Percentiles rank a stretch among this genome's conserved stretches.
Conservation (phyloP, 164 flowering plant genomes). For the Macadamia integrifolia region DNA sequence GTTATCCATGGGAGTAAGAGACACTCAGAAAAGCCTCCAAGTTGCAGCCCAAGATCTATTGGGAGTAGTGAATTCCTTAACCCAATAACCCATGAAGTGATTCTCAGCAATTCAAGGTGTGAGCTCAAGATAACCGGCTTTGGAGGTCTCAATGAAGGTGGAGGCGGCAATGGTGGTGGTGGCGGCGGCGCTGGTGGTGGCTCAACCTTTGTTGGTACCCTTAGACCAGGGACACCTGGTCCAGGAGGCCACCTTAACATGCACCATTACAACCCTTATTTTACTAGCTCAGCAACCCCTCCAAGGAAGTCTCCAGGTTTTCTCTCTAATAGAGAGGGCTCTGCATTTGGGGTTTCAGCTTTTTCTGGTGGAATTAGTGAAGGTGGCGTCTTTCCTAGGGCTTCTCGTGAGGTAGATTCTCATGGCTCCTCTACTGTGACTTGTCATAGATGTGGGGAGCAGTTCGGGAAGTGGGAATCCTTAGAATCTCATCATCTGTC, state of each 20-base stretch:
- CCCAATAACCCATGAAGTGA: conserved; percentile 92
- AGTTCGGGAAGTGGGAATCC: conserved; percentile 80
- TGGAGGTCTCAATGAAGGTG: conserved; percentile 36
- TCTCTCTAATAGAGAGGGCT: conserved; percentile 36
- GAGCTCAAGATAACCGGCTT: conserved; percentile 83
- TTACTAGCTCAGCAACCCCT: conserved; percentile 38
- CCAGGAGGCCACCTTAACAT: conserved; percentile 69
- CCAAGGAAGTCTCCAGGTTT: conserved; percentile 36
- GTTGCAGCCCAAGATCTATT: conserved; percentile 91
- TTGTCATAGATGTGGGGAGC: conserved; percentile 92
- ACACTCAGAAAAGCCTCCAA: conserved; percentile 71
- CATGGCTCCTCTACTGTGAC: conserved; percentile 39
- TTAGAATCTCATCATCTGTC: conserved; percentile 91
- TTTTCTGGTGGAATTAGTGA: conserved; percentile 14
- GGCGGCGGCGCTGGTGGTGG: conserved; percentile 27
- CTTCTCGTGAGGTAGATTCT: conserved; percentile 34
- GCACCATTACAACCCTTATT: conserved; percentile 51
- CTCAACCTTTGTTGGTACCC: conserved; percentile 68
- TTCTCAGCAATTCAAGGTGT: conserved; percentile 74
- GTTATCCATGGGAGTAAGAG: conserved; percentile 90
- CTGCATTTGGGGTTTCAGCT: conserved; percentile 24
- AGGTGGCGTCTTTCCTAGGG: conserved; percentile 34
- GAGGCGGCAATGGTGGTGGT: conserved; percentile 13
- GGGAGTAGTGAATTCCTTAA: conserved; percentile 92
- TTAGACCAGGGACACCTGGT: conserved; percentile 92